These are phyloP conservation scores for Poteriospumella lacustris DNA, from an alignment of 108 stramenopile genomes.

Conservation along the genomic window DNA sequence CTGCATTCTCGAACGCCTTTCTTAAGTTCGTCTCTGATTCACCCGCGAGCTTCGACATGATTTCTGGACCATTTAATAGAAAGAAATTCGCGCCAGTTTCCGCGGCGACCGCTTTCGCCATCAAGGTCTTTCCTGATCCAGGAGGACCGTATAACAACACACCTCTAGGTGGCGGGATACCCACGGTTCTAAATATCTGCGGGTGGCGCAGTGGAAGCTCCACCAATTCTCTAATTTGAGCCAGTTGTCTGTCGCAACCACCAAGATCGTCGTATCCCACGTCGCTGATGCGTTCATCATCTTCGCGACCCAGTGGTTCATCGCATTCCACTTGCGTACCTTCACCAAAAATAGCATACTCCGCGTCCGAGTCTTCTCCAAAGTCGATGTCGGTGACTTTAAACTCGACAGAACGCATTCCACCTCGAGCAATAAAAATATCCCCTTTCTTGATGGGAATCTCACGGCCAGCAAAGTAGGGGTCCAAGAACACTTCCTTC, in stretches of 20 bases:
- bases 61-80: conserved; percentile 93
- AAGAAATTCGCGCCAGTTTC: conserved; percentile 92
- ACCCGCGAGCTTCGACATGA: conserved; percentile 89
- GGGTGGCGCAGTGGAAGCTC: conserved; percentile 90
- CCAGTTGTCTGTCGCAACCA: conserved; percentile 79
- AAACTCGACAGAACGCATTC: conserved; percentile 55
- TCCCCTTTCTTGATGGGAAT: conserved; percentile 49
- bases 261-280: conserved; percentile 86
- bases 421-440: conserved; percentile 41
- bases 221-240: conserved; percentile 81
- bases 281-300: conserved; percentile 50
- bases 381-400: conserved; percentile 49
- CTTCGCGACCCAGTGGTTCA: conserved; percentile 43
- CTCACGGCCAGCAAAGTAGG: conserved; percentile 49
- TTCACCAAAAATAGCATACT: conserved; percentile 47
- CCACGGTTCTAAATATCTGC: conserved; percentile 84
- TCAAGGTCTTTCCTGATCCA: conserved; percentile 93
- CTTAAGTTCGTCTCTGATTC: conserved; percentile 92
- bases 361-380: conserved; percentile 42
- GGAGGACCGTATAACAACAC: conserved; percentile 94
- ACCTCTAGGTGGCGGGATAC: conserved; percentile 90
- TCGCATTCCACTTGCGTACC: conserved; percentile 45
- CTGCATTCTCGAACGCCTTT: conserved; percentile 88
- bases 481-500: conserved; percentile 48
- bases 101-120: conserved; percentile 86